These are phyloP conservation scores for Termitomyces sp. DNA, from an alignment of 768 basidiomycete genomes.

Conservation along the genomic window DNA sequence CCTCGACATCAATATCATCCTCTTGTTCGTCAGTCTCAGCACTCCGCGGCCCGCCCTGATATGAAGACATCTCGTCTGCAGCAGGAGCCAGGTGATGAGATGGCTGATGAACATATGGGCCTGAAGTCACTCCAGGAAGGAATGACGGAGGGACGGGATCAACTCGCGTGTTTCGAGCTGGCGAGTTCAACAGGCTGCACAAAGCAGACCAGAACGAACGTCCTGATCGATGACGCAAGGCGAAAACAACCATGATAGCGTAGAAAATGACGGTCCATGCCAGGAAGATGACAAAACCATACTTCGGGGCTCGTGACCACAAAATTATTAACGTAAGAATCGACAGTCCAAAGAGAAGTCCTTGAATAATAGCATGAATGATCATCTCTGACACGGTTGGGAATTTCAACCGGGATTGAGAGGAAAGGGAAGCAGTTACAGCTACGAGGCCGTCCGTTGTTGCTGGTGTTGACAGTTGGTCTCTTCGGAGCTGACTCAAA, in stretches of 20 bases:
- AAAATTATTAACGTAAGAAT: slow-evolving; percentile 52
- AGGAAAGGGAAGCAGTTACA: background rate
- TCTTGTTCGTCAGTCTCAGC: slow-evolving; percentile 56
- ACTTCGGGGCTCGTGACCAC: slow-evolving; percentile 48
- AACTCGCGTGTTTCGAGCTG: slow-evolving; percentile 17
- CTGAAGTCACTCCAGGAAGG: slow-evolving; percentile 41
- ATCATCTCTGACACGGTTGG: slow-evolving; percentile 31
- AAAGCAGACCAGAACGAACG: slow-evolving; percentile 51
- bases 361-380: slow-evolving; percentile 50
- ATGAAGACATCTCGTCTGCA: slow-evolving; percentile 32
- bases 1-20: slow-evolving; percentile 75
- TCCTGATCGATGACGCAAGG: slow-evolving; percentile 54
- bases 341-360: slow-evolving; percentile 51
- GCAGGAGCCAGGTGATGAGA: slow-evolving; percentile 40
- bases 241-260: slow-evolving; percentile 39
- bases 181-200: slow-evolving; percentile 32
- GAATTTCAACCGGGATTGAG: slow-evolving; percentile 14
- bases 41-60: slow-evolving; percentile 38
- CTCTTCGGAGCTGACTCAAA: slow-evolving; percentile 50
- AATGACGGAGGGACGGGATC: slow-evolving; percentile 28
- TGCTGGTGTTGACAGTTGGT: slow-evolving; percentile 43
- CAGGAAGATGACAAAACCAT: slow-evolving; percentile 60
- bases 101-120: slow-evolving; percentile 69
- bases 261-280: slow-evolving; percentile 59
- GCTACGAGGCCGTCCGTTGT: slow-evolving; percentile 36